These are phyloP conservation scores for Cyberlindnera veronae DNA, from an alignment of 805 yeast genomes.

Conservation along the genomic window DNA sequence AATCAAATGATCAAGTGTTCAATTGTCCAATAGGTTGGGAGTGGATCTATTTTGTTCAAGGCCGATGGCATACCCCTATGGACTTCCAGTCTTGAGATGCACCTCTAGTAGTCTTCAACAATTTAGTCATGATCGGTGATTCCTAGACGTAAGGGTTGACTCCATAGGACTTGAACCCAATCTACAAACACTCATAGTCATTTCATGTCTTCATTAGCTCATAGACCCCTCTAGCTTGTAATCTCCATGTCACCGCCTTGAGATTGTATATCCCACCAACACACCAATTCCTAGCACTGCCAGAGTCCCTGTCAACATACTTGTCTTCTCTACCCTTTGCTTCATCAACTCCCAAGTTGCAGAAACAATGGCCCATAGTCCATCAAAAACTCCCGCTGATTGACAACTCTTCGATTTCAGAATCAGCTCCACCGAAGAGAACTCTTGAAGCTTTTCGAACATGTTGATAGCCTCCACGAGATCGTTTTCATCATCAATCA, in stretches of 20 bases:
- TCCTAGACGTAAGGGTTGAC: too few relatives aligned
- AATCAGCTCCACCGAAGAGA: conserved; percentile 17
- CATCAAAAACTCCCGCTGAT: not conserved
- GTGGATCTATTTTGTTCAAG: too few relatives aligned
- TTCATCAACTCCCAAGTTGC: conserved; percentile 5
- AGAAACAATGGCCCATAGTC: conserved; percentile 8
- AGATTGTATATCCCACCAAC: conserved; percentile 20
- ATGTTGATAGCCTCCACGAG: conserved; percentile 27
- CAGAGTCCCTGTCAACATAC: conserved; percentile 16
- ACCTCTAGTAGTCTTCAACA: too few relatives aligned
- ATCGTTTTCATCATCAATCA: conserved; percentile 34
- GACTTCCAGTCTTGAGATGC: too few relatives aligned
- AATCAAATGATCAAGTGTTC: too few relatives aligned
- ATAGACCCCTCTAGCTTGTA: not conserved
- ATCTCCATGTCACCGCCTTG: conserved; percentile 1
- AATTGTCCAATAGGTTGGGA: too few relatives aligned
- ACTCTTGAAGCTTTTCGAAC: conserved; percentile 9
- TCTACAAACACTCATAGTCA: not conserved
- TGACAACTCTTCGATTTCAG: conserved; percentile 3
- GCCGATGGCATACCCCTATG: too few relatives aligned
- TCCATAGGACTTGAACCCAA: not conserved
- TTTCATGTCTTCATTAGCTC: not conserved
- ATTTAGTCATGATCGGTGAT: too few relatives aligned
- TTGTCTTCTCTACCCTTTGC: not conserved
- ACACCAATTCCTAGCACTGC: conserved; percentile 24